Conservation (phyloP, 192 early-diverging fungal genomes). For the Funneliformis geosporum region DNA sequence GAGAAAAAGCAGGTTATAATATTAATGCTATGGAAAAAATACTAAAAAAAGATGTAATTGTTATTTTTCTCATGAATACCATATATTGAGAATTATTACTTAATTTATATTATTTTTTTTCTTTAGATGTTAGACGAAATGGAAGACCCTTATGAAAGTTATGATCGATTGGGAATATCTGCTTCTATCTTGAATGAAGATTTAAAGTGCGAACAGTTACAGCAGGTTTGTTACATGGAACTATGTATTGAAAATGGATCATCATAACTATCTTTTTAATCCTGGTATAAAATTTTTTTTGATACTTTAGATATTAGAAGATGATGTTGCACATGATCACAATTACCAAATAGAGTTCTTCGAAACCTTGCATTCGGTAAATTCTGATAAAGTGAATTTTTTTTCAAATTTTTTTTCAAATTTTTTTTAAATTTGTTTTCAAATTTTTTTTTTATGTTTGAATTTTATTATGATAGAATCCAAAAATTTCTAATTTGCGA, state of each 20-base stretch:
- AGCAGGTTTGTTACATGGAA: background rate
- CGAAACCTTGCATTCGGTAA: background rate
- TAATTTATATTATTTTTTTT: background rate
- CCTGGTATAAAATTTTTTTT: background rate
- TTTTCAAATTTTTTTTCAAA: background rate
- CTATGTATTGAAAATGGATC: background rate
- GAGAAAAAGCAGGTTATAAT: slow-evolving; percentile 23
- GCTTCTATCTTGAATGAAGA: slow-evolving; percentile 9
- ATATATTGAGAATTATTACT: background rate
- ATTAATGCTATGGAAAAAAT: background rate
- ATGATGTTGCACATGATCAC: background rate
- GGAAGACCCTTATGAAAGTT: background rate
- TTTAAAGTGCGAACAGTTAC: slow-evolving; percentile 5
- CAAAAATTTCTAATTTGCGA: background rate
- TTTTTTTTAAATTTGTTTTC: background rate
- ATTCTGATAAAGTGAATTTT: background rate
- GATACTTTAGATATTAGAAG: slow-evolving; percentile 7
- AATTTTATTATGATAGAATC: background rate
- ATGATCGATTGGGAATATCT: slow-evolving; percentile 17
- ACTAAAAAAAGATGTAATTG: background rate
- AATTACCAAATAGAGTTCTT: slow-evolving; percentile 20
- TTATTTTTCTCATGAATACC: background rate
- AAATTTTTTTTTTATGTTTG: no score
- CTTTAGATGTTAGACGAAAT: slow-evolving; percentile 1
- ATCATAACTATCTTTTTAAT: background rate